Evolutionary conservation across 495 filamentous ascomycete genomes (phyloP).

Genomic region (Cercophora samala): DNA sequence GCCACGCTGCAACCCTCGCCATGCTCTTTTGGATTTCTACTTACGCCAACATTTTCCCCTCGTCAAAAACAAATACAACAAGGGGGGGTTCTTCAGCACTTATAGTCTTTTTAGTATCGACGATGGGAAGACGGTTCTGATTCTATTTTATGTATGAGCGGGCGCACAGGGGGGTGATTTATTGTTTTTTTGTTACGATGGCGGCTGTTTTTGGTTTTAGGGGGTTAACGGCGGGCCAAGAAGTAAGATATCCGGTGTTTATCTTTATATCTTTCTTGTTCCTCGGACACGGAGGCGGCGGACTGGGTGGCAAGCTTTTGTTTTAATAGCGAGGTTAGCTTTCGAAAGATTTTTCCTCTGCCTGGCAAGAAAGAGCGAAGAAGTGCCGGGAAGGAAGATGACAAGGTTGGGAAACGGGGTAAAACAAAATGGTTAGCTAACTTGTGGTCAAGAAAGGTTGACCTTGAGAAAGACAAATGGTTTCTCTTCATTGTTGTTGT

Average conservation of each 20-base stretch:
- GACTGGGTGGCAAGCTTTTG: background rate
- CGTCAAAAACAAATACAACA: background rate
- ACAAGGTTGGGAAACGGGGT: background rate
- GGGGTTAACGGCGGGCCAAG: slow-evolving; percentile 1
- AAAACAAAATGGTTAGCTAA: background rate
- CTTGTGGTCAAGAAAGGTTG: background rate
- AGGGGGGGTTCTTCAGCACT: background rate
- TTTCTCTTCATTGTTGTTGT: background rate
- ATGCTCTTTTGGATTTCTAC: slow-evolving; percentile 13
- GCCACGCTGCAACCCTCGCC: background rate
- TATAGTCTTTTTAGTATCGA: slow-evolving; percentile 2
- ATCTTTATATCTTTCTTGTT: slow-evolving; percentile 5
- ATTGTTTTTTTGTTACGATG: background rate
- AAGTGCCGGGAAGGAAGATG: background rate
- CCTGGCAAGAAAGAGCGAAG: background rate
- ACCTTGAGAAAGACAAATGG: background rate
- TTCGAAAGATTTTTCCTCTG: background rate
- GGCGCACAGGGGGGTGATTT: slow-evolving; percentile 6
- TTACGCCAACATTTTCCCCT: background rate
- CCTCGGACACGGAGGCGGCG: background rate
- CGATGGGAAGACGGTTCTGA: background rate
- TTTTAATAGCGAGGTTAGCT: background rate
- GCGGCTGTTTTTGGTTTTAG: slow-evolving; percentile 7
- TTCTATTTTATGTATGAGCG: slow-evolving; percentile 11
- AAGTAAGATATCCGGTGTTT: slow-evolving; percentile 1